Conservation (phyloP, 345 rosid species). For the Barbarea vulgaris region DNA sequence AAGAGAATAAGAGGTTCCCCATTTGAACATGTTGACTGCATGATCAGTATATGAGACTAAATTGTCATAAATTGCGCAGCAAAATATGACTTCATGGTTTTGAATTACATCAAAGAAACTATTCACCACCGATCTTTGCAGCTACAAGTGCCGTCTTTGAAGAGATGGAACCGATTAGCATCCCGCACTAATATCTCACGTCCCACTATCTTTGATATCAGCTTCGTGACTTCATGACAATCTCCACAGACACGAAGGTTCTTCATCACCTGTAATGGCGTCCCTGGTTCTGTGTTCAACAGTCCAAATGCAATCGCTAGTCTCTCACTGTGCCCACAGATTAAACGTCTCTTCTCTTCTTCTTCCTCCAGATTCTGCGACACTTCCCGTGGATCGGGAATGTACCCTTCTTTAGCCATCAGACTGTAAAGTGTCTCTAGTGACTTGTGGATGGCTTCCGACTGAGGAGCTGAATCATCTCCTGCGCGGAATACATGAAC, state of each 20-base stretch:
- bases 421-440: constrained; percentile 46
- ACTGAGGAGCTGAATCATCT: constrained; percentile 50
- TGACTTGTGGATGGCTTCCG: constrained; percentile 51
- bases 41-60: not conserved
- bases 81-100: not conserved
- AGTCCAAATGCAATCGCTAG: constrained; percentile 72
- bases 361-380: constrained; percentile 61
- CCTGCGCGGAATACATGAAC: constrained; percentile 53
- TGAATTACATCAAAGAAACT: constrained; percentile 13
- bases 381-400: constrained; percentile 56
- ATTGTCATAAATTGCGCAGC: too few relatives aligned
- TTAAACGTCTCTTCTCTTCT: constrained; percentile 61
- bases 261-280: constrained; percentile 64
- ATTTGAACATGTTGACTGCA: not conserved
- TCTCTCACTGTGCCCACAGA: constrained; percentile 74
- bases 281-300: constrained; percentile 61
- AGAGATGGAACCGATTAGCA: constrained; percentile 68
- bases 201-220: constrained; percentile 51
- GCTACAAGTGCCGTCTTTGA: constrained; percentile 63
- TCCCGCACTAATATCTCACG: constrained; percentile 72
- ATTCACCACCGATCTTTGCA: constrained; percentile 72
- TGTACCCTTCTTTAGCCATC: constrained; percentile 65
- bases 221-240: constrained; percentile 71
- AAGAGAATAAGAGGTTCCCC: not conserved
- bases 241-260: constrained; percentile 82